Base-by-base conservation (phyloP, 2,329 filamentous ascomycete genomes). In the Aspergillus intermedius region DNA sequence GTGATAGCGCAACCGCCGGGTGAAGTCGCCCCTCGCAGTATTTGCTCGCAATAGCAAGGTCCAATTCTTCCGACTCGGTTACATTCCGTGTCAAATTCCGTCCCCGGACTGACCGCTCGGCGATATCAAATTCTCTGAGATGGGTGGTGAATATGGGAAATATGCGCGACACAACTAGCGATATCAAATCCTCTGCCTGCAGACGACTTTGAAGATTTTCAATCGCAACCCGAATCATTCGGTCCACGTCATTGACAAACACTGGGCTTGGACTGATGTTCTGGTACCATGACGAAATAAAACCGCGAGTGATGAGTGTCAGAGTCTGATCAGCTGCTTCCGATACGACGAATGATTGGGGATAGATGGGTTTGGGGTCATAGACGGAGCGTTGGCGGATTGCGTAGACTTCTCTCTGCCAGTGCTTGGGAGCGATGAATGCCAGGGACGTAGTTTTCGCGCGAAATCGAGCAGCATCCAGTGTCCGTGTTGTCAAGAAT, bases 11-110 rank as follows among this genome's bases (percentile, higher is more conserved):
- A 4, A 88, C 91, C 4, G 93, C 93, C 4, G 88, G 79, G 64
- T 98, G 94, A 50, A 98, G 75, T 54, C 86, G 88, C 22, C 91
- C 91, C 65, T 94, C 86, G 47, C 80, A 85, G 69, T 93, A 98
- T 69, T 95, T 96, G 37, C 82, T 85, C n/a, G 93, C 93, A 68
- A 98, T 95, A 1, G 93, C 93, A 56, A 95, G 76, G 67, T 97
- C 91, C 60, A 98, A 75, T 76, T 98, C 93, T 64, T 96, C 91
- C 1, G 91, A 95, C 71, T 98, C 93, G 2, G 94, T 97, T 48
- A 98, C 84, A 55, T 86, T 90, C 46, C 88, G 83, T 59, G 90
- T 93, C 49, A 97, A 75, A 68, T 95, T 88, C 65, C 84, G 87
- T 10, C 94, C 94, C 47, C 91, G 81, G 9, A 98, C 88, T 7